Evolutionary conservation across 257 asterid species (phyloP), one percentile per base, ranked within the genome.

Genomic region (Pogostemon cablin): DNA sequence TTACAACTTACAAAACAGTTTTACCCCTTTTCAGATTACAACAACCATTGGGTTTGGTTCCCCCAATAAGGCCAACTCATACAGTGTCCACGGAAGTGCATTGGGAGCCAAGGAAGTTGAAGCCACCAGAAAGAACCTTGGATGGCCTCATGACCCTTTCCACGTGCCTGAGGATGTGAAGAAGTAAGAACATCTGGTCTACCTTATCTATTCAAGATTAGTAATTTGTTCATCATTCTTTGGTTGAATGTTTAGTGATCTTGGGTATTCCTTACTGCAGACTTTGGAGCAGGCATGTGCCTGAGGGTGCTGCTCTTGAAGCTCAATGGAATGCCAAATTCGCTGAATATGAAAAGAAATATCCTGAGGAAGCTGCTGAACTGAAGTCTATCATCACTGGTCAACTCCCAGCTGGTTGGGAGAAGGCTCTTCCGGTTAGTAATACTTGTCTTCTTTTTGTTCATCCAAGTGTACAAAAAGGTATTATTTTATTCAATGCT

Each of bases 141-240:
- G 85, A 54, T 91, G 97, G 97, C 92, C 97, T 50, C 71, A 77
- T 68, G 96, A 90, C 83, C 77, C 80, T 10, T 78, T 79, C 81
- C 78, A 78, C 34, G 95, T 88, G 72, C 97, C 97, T 8, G 97
- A 88, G 67, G 97, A 90, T 54, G 97, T 90, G 72, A 90, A 90
- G 86, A 81, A 82, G 97, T 90, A 84, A 72, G 78, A 37, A 34
- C 65, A 3, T 17, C 5, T 67, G 15, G 25, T 39, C 63, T 62
- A 34, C 43, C 50, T 75, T 62, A 49, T 57, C 4, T 25, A 15
- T 64, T 48, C 8, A 20, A 66, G 57, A 55, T 40, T 12, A 47
- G 34, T 65, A 40, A 12, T 38, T 66, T 71, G 7, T 34, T 54
- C 60, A 15, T 6, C 8, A n/a, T 35, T 38, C 10, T 17, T 38